Evolutionary conservation across 495 filamentous ascomycete genomes (phyloP).

Genomic region (Thermochaetoides thermophila): DNA sequence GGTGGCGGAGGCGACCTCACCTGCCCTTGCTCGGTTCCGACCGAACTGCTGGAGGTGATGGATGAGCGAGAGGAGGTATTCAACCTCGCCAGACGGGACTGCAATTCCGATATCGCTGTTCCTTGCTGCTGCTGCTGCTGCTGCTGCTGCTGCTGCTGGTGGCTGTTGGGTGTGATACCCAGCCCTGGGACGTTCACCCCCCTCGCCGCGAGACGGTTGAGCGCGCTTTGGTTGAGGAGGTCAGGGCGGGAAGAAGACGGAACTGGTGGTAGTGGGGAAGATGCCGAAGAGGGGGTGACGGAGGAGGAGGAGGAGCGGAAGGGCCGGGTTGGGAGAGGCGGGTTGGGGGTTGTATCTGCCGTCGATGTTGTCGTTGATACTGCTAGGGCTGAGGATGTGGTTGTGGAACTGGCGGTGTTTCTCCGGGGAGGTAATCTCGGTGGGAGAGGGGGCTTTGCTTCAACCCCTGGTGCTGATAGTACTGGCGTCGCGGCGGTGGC

Average conservation of each 20-base stretch:
- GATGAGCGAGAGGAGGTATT: too few relatives aligned
- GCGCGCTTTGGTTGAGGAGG: conserved; percentile 52
- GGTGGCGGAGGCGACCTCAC: too few relatives aligned
- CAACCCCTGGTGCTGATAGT: too few relatives aligned
- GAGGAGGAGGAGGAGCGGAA: too few relatives aligned
- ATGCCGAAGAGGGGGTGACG: neutral
- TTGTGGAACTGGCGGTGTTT: conserved; percentile 40
- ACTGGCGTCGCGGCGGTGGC: neutral
- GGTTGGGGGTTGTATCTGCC: conserved; percentile 19
- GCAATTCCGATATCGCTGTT: too few relatives aligned
- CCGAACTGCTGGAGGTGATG: too few relatives aligned
- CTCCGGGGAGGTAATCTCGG: conserved; percentile 42
- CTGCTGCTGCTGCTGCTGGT: neutral
- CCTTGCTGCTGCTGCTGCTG: neutral
- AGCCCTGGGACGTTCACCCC: conserved; percentile 74
- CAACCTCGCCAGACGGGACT: too few relatives aligned
- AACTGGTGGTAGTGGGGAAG: conserved; percentile 1
- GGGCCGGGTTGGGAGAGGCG: conserved; percentile 13
- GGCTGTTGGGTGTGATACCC: conserved; percentile 47
- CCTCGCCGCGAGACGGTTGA: conserved; percentile 53
- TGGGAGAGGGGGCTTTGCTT: too few relatives aligned
- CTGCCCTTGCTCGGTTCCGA: too few relatives aligned
- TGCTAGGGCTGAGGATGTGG: conserved; percentile 26
- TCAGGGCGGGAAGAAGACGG: too few relatives aligned
- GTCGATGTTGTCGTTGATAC: too few relatives aligned